Evolutionary conservation across 306 rosid genomes (phyloP), one percentile per base, ranked within the genome.

Genomic region (Crataegus laevigata): DNA sequence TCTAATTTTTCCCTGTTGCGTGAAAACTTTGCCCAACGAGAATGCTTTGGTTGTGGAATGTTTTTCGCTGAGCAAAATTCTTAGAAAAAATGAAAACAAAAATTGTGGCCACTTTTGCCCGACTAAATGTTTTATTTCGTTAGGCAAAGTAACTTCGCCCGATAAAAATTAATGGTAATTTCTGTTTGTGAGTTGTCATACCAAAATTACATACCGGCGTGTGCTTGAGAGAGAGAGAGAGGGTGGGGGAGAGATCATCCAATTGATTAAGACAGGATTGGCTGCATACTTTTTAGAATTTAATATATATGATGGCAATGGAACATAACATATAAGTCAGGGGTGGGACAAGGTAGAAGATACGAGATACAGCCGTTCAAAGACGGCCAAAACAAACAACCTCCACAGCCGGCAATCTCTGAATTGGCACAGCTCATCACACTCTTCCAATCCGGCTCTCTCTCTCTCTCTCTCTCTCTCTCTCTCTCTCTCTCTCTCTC

Each of bases 331-430:
- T 66, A 69, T 62, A 51, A 29, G 72, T 70, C 26, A 47, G 14
- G 71, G 51, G 12, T 28, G 77, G 19, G 78, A 71, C 75, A 76
- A 78, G 36, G 52, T 43, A 36, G 67, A 77, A 71, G 58, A 71
- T n/a, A 60, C 80, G 63, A 64, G 42, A 26, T 45, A 30, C 15
- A 63, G 77, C 85, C 82, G 79, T 70, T 68, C 63, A n/a, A 71
- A 75, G 77, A 72, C 75, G 81, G 81, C 69, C 81, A 73, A 24
- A 3, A 70, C 59, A 58, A 26, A 59, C 63, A 10, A 51, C 10
- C 34, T 57, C 54, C 26, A 42, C 67, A 9, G 81, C 76, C 81
- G 81, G 81, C 81, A 30, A 38, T 34, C 63, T 32, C 18, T 66
- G 47, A 34, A 64, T 64, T 64, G 69, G 69, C 47, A 64, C 69